Percentiles rank a stretch among this genome's conserved stretches.
These are phyloP conservation scores for Globomyces pollinis-pini DNA, from an alignment of 192 early-diverging fungal genomes.

Conservation along the genomic window DNA sequence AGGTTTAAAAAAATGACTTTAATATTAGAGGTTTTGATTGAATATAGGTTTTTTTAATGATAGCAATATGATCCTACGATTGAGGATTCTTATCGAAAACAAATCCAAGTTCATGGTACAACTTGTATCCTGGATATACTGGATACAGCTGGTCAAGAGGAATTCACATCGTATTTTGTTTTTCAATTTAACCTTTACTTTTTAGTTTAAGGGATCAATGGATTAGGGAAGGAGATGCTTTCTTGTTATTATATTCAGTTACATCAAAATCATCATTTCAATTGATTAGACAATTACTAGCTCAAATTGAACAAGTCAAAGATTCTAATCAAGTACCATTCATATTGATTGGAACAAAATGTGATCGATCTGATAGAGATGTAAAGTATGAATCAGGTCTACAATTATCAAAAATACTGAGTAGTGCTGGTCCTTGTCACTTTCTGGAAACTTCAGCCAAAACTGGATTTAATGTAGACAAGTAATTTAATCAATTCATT, in stretches of 20 bases:
- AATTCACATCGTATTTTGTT: slow-evolving; percentile 65
- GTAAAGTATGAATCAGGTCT: slow-evolving; percentile 76
- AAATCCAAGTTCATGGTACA: slow-evolving; percentile 85
- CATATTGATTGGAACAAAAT: slow-evolving; percentile 91
- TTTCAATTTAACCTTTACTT: slow-evolving; percentile 38
- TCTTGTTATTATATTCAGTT: slow-evolving; percentile 88
- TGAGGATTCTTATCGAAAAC: slow-evolving; percentile 98
- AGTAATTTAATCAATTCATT: slow-evolving; percentile 25
- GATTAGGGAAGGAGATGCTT: slow-evolving; percentile 94
- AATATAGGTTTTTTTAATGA: slow-evolving; percentile 28
- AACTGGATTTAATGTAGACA: slow-evolving; percentile 86
- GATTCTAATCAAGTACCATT: slow-evolving; percentile 83
- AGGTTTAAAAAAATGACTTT: slow-evolving; percentile 52
- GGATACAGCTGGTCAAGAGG: slow-evolving; percentile 94
- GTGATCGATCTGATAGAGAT: slow-evolving; percentile 81
- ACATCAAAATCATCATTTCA: slow-evolving; percentile 88
- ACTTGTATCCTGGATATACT: slow-evolving; percentile 85
- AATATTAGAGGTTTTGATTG: not conserved
- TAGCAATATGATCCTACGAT: slow-evolving; percentile 98
- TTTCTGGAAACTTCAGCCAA: slow-evolving; percentile 90
- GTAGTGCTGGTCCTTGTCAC: slow-evolving; percentile 44
- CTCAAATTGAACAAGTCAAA: slow-evolving; percentile 94
- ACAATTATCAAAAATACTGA: slow-evolving; percentile 62
- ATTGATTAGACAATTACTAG: slow-evolving; percentile 80
- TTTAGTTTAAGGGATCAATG: slow-evolving; percentile 98